Base-by-base conservation (phyloP, 371 early-diverging fungal species). In the Syncephalastrum monosporum region DNA sequence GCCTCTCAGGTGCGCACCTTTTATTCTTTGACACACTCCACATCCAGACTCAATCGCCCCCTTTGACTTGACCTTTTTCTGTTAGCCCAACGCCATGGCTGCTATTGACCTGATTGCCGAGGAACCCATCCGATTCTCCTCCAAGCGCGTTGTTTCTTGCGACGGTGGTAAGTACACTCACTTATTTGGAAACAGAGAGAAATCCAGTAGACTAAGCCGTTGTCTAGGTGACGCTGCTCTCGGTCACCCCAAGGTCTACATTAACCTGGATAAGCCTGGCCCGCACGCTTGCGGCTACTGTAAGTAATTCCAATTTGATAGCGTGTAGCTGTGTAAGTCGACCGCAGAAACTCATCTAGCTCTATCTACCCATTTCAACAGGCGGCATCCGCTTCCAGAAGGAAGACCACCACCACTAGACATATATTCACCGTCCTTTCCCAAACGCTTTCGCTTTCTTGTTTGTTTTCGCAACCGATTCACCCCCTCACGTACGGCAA, bases 201-300 rank as follows among this genome's bases (percentile, higher is more conserved):
- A 52, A 29, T 16, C 43, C 45, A 10, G 24, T 41, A 57, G 19
- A 27, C 42, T 53, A 21, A 24, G 42, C n/a, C 47, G 14, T 50
- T 61, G 47, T 47, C 5, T 56, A 87, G 95, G 94, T 29, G 94
- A 90, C 50, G 97, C 95, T 63, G 74, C 94, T 49, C 81, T 96
- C 47, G 97, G 97, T 42, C 97, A 96, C 64, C 97, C 97, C 27
- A 91, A 90, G 71, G 91, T 96, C 29, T 96, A 89, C 74, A 92
- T 96, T 70, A 95, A 95, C 79, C 83, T 96, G 77, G 79, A 85
- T 66, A 74, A 82, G 54, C 79, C 87, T 60, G 84, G 86, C 54
- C 64, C 89, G 56, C 88, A 91, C 63, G 73, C 86, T 50, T 91
- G 91, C 65, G 81, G 84, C 45, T 91, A 91, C 74, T 91, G 92